Evolutionary conservation across 768 basidiomycete species (phyloP).

Genomic region (Leccinum longicurvipes): DNA sequence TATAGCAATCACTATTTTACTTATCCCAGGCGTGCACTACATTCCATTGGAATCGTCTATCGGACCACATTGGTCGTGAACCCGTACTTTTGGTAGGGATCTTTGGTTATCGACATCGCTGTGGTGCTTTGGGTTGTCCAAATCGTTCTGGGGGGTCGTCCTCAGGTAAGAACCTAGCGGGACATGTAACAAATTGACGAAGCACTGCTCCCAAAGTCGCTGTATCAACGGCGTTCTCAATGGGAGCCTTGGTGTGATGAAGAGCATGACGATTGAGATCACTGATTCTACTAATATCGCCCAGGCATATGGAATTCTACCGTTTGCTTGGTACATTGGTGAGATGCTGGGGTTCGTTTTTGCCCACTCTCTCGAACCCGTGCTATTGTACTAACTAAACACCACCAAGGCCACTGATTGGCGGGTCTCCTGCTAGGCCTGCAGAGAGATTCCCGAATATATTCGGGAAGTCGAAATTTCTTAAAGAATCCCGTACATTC

Average conservation of each 20-base stretch:
- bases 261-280: conserved; percentile 45
- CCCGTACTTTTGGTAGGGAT: conserved; percentile 46
- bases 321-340: conserved; percentile 44
- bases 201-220: conserved; percentile 29
- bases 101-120: conserved; percentile 42
- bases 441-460: conserved; percentile 59
- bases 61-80: conserved; percentile 47
- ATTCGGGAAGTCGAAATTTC: conserved; percentile 56
- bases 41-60: conserved; percentile 49
- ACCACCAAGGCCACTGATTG: conserved; percentile 55
- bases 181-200: not conserved
- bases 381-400: conserved; percentile 1
- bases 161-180: conserved; percentile 30
- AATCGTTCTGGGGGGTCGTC: conserved; percentile 41
- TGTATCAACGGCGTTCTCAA: conserved; percentile 46
- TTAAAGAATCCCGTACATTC: conserved; percentile 67
- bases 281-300: conserved; percentile 33
- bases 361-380: not conserved
- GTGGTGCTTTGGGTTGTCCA: conserved; percentile 47
- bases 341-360: conserved; percentile 40
- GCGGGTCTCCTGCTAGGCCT: conserved; percentile 62
- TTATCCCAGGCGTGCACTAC: conserved; percentile 46
- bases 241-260: conserved; percentile 55
- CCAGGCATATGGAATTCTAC: conserved; percentile 56
- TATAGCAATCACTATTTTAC: conserved; percentile 47